These are phyloP conservation scores for Gleditsia sinensis DNA, from an alignment of 306 rosid species.

Conservation along the genomic window DNA sequence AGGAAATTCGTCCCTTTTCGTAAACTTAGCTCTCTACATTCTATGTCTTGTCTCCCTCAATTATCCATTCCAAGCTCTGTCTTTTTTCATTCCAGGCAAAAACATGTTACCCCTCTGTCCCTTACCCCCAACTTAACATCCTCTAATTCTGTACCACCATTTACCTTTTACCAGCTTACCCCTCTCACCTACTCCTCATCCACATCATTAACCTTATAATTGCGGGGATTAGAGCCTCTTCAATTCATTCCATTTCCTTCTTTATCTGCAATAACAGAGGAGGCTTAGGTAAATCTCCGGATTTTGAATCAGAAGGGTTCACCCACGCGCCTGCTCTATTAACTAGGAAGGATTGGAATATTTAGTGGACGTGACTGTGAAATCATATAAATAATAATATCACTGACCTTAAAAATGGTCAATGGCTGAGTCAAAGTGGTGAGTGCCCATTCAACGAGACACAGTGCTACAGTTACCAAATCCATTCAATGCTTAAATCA, in stretches of 20 bases:
- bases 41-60: constrained; percentile 38
- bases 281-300: background rate
- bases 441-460: background rate
- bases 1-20: constrained; percentile 40
- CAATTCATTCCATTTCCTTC: background rate
- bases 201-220: background rate
- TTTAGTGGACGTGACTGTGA: too few relatives aligned
- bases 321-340: background rate
- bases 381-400: too few relatives aligned
- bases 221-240: background rate
- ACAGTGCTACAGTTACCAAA: constrained; percentile 28
- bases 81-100: constrained; percentile 36
- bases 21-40: constrained; percentile 24
- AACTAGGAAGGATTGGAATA: background rate
- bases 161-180: constrained; percentile 2
- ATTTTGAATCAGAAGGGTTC: background rate
- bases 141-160: background rate
- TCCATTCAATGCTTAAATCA: constrained; percentile 9
- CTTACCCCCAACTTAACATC: background rate
- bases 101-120: constrained; percentile 4
- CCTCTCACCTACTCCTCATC: background rate
- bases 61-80: constrained; percentile 27
- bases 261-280: background rate
- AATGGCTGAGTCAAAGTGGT: background rate
- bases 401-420: too few relatives aligned